phyloP scores from a whole-genome alignment of 2,329 filamentous ascomycete species.

The Trichophyton benhamiae region DNA sequence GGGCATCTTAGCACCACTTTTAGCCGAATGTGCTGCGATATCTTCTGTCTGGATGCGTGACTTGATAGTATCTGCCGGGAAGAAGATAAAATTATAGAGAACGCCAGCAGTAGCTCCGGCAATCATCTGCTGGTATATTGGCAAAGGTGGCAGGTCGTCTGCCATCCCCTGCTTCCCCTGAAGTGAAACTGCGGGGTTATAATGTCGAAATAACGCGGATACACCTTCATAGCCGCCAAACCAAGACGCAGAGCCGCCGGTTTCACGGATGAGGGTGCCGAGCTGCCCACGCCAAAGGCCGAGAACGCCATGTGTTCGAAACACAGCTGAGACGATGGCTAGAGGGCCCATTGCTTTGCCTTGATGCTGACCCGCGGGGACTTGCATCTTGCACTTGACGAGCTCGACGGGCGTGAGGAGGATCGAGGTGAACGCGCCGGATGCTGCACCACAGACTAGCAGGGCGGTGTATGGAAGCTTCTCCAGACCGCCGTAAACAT shows the following conservation, averaged over 20 bases:
- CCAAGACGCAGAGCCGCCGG: slow-evolving; percentile 87
- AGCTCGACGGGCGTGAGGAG: slow-evolving; percentile 91
- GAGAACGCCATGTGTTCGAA: slow-evolving; percentile 63
- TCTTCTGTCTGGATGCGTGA: slow-evolving; percentile 89
- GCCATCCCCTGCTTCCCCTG: slow-evolving; percentile 6
- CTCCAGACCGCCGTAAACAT: slow-evolving; percentile 41
- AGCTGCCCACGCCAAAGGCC: slow-evolving; percentile 95
- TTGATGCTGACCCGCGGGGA: slow-evolving; percentile 41
- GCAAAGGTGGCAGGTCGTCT: slow-evolving; percentile 43
- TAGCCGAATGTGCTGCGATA: slow-evolving; percentile 31
- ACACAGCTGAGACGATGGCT: slow-evolving; percentile 64
- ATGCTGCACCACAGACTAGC: slow-evolving; percentile 68
- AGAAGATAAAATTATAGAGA: slow-evolving; percentile 94
- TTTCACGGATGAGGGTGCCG: slow-evolving; percentile 86
- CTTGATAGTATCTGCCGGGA: slow-evolving; percentile 94
- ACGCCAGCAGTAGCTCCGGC: slow-evolving; percentile 82
- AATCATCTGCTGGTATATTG: slow-evolving; percentile 74
- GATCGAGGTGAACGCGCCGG: slow-evolving; percentile 79
- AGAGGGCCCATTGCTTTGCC: slow-evolving; percentile 49
- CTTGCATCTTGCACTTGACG: slow-evolving; percentile 97
- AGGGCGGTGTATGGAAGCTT: slow-evolving; percentile 63
- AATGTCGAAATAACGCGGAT: slow-evolving; percentile 54
- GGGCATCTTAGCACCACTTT: slow-evolving; percentile 38
- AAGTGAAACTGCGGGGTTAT: slow-evolving; percentile 31
- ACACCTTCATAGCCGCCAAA: slow-evolving; percentile 83